Conservation (phyloP, 2,329 filamentous ascomycete genomes). For the Setomelanomma holmii region DNA sequence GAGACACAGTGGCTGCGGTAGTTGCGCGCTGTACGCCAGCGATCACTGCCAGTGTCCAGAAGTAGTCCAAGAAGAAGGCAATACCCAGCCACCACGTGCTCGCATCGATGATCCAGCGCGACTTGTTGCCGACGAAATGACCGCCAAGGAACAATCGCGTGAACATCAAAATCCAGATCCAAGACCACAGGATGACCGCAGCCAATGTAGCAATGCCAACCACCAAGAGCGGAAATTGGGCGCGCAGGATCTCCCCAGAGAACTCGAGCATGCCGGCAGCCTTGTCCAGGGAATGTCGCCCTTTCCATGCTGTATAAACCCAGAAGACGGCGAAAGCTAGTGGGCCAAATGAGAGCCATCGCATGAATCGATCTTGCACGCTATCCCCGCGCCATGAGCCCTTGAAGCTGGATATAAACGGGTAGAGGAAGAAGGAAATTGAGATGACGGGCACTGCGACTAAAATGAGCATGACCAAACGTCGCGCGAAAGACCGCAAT, state of each 20-base stretch:
- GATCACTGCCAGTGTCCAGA: slow-evolving; percentile 91
- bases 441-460: slow-evolving; percentile 86
- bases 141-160: slow-evolving; percentile 94
- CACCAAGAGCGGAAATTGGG: slow-evolving; percentile 81
- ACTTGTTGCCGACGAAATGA: slow-evolving; percentile 65
- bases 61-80: slow-evolving; percentile 91
- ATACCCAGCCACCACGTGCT: slow-evolving; percentile 95
- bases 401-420: slow-evolving; percentile 87
- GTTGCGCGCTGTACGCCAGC: slow-evolving; percentile 89
- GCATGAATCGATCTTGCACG: slow-evolving; percentile 88
- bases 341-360: slow-evolving; percentile 82
- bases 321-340: slow-evolving; percentile 76
- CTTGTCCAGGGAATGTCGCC: slow-evolving; percentile 79
- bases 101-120: slow-evolving; percentile 79
- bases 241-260: slow-evolving; percentile 82
- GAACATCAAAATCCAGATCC: slow-evolving; percentile 97
- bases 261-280: slow-evolving; percentile 92
- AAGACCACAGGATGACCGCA: slow-evolving; percentile 85
- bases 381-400: slow-evolving; percentile 75
- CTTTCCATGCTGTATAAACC: slow-evolving; percentile 82
- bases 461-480: slow-evolving; percentile 81
- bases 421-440: slow-evolving; percentile 88
- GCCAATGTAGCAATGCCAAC: slow-evolving; percentile 82
- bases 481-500: slow-evolving; percentile 83
- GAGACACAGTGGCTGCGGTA: slow-evolving; percentile 92